A percentile compares a stretch with the other conserved stretches of the same genome.
Conservation (phyloP, 768 basidiomycete genomes). For the Neoboletus magnificus region DNA sequence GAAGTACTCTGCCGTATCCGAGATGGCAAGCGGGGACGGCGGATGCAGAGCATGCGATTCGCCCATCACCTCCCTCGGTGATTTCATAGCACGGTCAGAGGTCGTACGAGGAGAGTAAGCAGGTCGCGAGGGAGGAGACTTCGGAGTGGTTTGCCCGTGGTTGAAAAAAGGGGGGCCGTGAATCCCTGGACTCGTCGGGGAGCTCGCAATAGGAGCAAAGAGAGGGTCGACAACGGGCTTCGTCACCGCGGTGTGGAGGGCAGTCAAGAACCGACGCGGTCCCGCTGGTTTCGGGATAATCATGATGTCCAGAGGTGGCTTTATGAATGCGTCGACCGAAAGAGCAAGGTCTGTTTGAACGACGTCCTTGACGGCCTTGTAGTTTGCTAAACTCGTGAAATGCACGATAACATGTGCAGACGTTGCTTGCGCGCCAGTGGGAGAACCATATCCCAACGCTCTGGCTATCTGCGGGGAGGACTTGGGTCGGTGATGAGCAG, state of each 20-base stretch:
- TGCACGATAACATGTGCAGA: slow-evolving; percentile 60
- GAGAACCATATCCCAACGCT: slow-evolving; percentile 38
- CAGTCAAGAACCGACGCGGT: slow-evolving; percentile 88
- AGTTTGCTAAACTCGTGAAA: slow-evolving; percentile 88
- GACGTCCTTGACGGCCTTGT: slow-evolving; percentile 82
- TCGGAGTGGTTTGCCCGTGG: slow-evolving; percentile 32
- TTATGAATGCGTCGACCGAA: slow-evolving; percentile 43
- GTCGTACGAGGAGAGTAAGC: slow-evolving; percentile 48
- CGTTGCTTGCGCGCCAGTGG: slow-evolving; percentile 27
- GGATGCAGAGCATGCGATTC: slow-evolving; percentile 44
- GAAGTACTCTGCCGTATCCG: slow-evolving; percentile 69
- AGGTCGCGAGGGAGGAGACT: slow-evolving; percentile 43
- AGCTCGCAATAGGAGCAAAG: slow-evolving; percentile 92
- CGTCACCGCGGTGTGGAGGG: slow-evolving; percentile 84
- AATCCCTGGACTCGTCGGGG: slow-evolving; percentile 75
- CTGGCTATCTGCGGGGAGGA: slow-evolving; percentile 81
- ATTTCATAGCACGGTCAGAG: slow-evolving; percentile 61
- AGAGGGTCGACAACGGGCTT: slow-evolving; percentile 87
- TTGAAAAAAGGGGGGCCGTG: slow-evolving; percentile 46
- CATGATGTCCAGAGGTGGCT: slow-evolving; percentile 81
- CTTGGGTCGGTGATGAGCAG: slow-evolving; percentile 65
- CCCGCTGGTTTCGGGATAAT: slow-evolving; percentile 97
- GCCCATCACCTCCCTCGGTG: slow-evolving; percentile 43
- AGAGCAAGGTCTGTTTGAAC: slow-evolving; percentile 56
- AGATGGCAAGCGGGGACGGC: slow-evolving; percentile 67